phyloP scores from a whole-genome alignment of 345 rosid genomes.

The Salix koriyanagi region DNA sequence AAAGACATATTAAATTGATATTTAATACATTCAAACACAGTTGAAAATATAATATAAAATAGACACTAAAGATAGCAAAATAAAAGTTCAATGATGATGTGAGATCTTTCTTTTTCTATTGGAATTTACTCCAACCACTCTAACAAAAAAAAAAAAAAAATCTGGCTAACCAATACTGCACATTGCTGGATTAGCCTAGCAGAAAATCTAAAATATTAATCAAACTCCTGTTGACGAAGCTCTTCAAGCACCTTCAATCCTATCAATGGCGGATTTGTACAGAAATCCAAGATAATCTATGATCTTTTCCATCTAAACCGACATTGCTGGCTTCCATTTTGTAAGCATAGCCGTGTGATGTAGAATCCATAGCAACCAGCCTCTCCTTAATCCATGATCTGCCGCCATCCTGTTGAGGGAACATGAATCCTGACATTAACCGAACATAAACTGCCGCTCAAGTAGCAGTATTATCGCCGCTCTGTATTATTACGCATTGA shows the following conservation, averaged over 20 bases:
- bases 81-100: neutral
- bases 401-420: constrained; percentile 48
- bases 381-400: constrained; percentile 61
- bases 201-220: neutral
- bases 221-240: constrained; percentile 11
- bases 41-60: too few species aligned
- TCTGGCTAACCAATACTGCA: neutral
- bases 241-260: constrained; percentile 39
- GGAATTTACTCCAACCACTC: neutral
- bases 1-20: too few species aligned
- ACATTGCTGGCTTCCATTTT: constrained; percentile 51
- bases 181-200: neutral
- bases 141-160: neutral
- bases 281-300: constrained; percentile 48
- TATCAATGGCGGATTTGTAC: constrained; percentile 45
- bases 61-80: too few species aligned
- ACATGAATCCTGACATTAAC: constrained; percentile 63
- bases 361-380: constrained; percentile 41
- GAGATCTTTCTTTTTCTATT: neutral
- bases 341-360: constrained; percentile 33
- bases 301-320: constrained; percentile 46
- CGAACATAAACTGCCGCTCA: too few species aligned
- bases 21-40: too few species aligned
- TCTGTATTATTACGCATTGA: too few species aligned
- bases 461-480: too few species aligned